Percentiles rank a stretch among this genome's conserved stretches.
phyloP scores from a whole-genome alignment of 2,329 filamentous ascomycete species.

The Allantophomopsis lycopodina region DNA sequence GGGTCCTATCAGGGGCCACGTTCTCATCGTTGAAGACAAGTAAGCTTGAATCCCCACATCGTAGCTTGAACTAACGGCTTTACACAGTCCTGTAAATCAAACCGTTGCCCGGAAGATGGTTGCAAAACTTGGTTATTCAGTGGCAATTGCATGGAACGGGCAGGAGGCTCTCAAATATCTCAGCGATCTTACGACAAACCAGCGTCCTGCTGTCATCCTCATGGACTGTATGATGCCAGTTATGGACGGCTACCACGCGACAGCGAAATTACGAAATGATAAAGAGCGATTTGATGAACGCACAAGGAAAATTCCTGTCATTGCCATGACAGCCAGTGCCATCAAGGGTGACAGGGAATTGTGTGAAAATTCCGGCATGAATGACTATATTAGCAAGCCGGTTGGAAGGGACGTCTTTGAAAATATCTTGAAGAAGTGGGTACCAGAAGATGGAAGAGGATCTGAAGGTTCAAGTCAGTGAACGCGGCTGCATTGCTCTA shows the following conservation, averaged over 20 bases:
- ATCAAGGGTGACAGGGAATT: slow-evolving; percentile 68
- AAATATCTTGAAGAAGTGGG: slow-evolving; percentile 60
- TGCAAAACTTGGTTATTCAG: slow-evolving; percentile 53
- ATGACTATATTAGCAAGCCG: slow-evolving; percentile 62
- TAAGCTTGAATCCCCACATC: too few species aligned
- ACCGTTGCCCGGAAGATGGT: slow-evolving; percentile 67
- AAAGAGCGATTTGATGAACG: slow-evolving; percentile 45
- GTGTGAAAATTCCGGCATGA: slow-evolving; percentile 61
- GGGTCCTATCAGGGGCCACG: slow-evolving; percentile 48
- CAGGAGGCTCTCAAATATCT: slow-evolving; percentile 68
- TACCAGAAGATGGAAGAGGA: slow-evolving; percentile 6
- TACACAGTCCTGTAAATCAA: slow-evolving; percentile 43
- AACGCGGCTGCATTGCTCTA: too few species aligned
- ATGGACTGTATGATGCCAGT: slow-evolving; percentile 71
- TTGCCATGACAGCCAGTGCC: slow-evolving; percentile 69
- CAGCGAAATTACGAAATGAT: slow-evolving; percentile 51
- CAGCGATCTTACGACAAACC: slow-evolving; percentile 19
- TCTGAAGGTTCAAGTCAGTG: too few species aligned
- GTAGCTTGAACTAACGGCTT: too few species aligned
- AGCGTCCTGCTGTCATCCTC: slow-evolving; percentile 39
- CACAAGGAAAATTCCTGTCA: slow-evolving; percentile 48
- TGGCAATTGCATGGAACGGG: slow-evolving; percentile 61
- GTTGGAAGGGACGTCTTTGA: slow-evolving; percentile 56
- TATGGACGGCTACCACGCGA: slow-evolving; percentile 66
- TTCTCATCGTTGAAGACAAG: slow-evolving; percentile 72